Evolutionary conservation across 306 rosid species (phyloP).

Genomic region (Inga laurina): DNA sequence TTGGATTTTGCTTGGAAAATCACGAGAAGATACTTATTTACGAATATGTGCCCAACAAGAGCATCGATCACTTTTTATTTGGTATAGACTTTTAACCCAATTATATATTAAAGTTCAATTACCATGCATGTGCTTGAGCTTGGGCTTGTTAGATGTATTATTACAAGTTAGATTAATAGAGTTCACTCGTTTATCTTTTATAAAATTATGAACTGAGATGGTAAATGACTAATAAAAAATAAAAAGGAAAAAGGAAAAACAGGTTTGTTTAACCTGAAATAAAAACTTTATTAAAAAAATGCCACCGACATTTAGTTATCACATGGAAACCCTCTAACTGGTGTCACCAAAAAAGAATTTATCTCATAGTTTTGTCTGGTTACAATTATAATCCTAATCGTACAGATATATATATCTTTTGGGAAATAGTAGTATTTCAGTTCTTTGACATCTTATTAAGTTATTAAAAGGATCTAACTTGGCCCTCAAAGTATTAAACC

Average conservation of each 20-base stretch:
- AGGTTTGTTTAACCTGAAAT: too few species aligned
- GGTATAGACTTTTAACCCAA: neutral
- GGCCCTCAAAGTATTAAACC: neutral
- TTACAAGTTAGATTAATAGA: neutral
- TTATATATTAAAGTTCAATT: too few species aligned
- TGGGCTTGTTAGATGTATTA: too few species aligned
- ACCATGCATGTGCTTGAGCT: too few species aligned
- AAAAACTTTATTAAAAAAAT: too few species aligned
- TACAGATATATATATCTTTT: too few species aligned
- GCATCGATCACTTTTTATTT: neutral
- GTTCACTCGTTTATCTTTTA: too few species aligned
- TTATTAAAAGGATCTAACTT: neutral
- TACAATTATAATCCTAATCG: neutral
- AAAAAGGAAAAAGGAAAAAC: too few species aligned
- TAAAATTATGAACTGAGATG: too few species aligned
- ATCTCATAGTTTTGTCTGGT: neutral
- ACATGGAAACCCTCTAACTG: neutral
- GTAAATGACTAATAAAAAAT: too few species aligned
- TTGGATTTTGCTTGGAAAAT: neutral
- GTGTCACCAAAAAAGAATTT: neutral
- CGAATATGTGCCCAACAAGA: constrained; percentile 28
- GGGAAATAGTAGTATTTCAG: too few species aligned
- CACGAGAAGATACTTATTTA: constrained; percentile 24
- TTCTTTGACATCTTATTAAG: neutral
- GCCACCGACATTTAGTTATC: too few species aligned